Conservation (phyloP, 2,329 filamentous ascomycete genomes). For the Didymella pinodella region DNA sequence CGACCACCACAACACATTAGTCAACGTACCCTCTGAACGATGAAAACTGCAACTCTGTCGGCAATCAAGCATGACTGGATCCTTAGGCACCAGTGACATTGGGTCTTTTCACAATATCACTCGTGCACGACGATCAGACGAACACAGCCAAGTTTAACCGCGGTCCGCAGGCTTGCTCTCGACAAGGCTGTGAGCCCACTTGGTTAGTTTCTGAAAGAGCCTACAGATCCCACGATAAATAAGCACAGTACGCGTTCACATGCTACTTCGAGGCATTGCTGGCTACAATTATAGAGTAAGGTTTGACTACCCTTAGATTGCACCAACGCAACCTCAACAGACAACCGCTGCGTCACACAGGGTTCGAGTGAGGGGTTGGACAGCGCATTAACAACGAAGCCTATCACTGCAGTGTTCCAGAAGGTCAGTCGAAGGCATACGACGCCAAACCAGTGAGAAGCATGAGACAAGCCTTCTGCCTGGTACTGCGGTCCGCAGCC, state of each 20-base stretch:
- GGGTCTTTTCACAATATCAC: background rate
- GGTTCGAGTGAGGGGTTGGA: background rate
- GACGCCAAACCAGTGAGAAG: conserved; percentile 5
- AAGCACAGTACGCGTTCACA: background rate
- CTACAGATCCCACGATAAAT: background rate
- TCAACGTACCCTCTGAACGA: background rate
- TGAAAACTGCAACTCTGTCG: background rate
- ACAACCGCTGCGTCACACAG: background rate
- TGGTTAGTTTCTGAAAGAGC: background rate
- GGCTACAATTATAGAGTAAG: background rate
- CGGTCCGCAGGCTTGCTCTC: background rate
- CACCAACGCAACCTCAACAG: background rate
- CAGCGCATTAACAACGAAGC: conserved; percentile 1
- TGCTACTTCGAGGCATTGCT: background rate
- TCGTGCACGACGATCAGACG: background rate
- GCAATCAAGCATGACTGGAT: background rate
- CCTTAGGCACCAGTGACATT: too few species aligned
- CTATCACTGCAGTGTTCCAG: conserved; percentile 1
- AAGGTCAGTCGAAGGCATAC: conserved; percentile 1
- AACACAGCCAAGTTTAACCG: background rate
- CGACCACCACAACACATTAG: background rate
- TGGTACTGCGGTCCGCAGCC: conserved; percentile 17
- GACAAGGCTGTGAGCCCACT: background rate
- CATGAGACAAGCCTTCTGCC: conserved; percentile 7
- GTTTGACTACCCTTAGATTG: background rate